Percentiles rank a stretch among this genome's conserved stretches.
Conservation (phyloP, 108 stramenopile genomes). For the Cyclostephanos tholiformis region DNA sequence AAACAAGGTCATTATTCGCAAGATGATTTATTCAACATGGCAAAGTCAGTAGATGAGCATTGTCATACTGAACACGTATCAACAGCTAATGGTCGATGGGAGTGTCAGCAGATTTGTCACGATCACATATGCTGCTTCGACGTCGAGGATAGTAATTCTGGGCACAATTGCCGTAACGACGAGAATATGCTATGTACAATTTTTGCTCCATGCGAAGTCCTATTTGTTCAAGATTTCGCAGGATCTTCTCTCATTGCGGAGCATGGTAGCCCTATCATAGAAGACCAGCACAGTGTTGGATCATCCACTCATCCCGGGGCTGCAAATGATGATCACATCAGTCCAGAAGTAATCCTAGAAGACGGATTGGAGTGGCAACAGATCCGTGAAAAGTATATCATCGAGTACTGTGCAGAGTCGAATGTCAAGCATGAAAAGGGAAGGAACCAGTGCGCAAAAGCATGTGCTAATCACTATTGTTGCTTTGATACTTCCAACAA, state of each 20-base stretch:
- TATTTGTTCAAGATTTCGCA: conserved; percentile 8
- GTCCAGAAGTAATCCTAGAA: conserved; percentile 1
- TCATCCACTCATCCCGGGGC: not conserved
- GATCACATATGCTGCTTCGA: conserved; percentile 43
- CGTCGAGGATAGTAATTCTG: conserved; percentile 10
- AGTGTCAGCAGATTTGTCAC: conserved; percentile 36
- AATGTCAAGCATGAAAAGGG: conserved; percentile 8
- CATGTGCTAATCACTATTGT: conserved; percentile 26
- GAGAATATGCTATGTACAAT: conserved; percentile 18
- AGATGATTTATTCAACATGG: conserved; percentile 21
- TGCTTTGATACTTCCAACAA: conserved; percentile 26
- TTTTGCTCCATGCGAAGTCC: conserved; percentile 19
- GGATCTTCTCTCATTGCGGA: not conserved
- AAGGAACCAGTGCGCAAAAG: conserved; percentile 10
- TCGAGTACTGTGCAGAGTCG: conserved; percentile 11
- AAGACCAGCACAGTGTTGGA: not conserved
- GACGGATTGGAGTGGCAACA: conserved; percentile 20
- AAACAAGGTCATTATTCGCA: conserved; percentile 6
- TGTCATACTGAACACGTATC: conserved; percentile 11
- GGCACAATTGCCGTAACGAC: conserved; percentile 35
- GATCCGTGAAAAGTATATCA: conserved; percentile 15
- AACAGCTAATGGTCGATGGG: conserved; percentile 10
- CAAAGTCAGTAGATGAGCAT: conserved; percentile 17
- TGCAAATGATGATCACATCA: conserved; percentile 2
- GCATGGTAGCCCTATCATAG: not conserved